Evolutionary conservation across 2,329 filamentous ascomycete species (phyloP), one percentile per base, ranked within the genome.

Genomic region (Xylaria sp.): DNA sequence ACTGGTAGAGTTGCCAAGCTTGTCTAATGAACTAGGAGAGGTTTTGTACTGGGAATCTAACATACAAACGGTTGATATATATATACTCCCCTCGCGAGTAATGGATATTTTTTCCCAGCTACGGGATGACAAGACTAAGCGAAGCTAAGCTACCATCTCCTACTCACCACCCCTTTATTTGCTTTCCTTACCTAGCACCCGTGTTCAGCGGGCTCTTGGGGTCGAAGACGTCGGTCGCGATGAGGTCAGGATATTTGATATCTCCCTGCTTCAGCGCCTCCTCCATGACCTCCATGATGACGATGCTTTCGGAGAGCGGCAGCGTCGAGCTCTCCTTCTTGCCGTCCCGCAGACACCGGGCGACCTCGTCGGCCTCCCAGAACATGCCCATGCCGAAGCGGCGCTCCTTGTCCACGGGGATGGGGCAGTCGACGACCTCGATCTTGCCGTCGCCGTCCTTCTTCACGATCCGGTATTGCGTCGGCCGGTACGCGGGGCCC

Each of bases 311-410:
- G 51, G 87, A 85, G 83, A 88, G 87, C 22, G 90, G 88, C 79
- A 96, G 81, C 13, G 85, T 85, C 54, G 86, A 84, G 76, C 92
- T 93, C 83, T 97, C 90, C 74, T 90, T 86, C 80, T 88, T 89
- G 25, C 93, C 92, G 76, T 96, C 93, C 49, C 90, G 84, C 64
- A 97, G 76, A 71, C 91, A 92, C 51, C 89, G 84, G 31, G 90
- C 92, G 70, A 88, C 90, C 82, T 93, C 92, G 77, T 94, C 92
- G 1, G 92, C 92, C 78, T 94, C 91, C 90, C 90, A 95, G 81
- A 93, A 96, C 92, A 96, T 96, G 56, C 93, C 93, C 70, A 93
- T 90, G 11, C 92, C 93, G 80, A 81, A 85, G 70, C 80, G 76
- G 36, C 83, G 80, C 70, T 79, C 81, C 27, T 79, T 73, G 73